Percentiles rank a stretch among this genome's conserved stretches.
These are phyloP conservation scores for Urtica urens DNA, from an alignment of 306 rosid species.

Conservation along the genomic window DNA sequence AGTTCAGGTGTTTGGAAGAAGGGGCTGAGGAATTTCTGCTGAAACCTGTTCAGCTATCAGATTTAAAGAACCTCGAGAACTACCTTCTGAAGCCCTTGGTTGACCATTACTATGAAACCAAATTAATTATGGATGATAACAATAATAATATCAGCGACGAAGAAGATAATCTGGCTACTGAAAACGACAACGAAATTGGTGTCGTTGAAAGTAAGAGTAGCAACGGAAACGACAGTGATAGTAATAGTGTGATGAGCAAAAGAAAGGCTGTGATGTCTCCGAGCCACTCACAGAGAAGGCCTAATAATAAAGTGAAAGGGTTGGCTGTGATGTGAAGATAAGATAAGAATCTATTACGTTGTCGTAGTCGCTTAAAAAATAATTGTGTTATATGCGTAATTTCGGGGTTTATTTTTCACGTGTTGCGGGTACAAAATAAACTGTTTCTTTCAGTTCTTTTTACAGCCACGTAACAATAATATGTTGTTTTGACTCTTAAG, in stretches of 20 bases:
- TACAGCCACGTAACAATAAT: background rate
- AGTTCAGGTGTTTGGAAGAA: conserved; percentile 78
- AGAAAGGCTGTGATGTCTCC: conserved; percentile 47
- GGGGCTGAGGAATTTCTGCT: conserved; percentile 90
- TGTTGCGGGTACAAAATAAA: too few relatives aligned
- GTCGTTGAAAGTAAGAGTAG: background rate
- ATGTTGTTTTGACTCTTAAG: background rate
- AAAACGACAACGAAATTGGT: background rate
- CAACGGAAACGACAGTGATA: background rate
- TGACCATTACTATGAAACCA: conserved; percentile 16
- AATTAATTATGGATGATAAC: too few relatives aligned
- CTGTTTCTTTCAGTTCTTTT: background rate
- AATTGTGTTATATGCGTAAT: background rate
- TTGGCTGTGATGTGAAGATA: conserved; percentile 17
- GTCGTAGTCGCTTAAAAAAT: too few relatives aligned
- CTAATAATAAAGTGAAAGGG: conserved; percentile 50
- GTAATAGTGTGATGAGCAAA: conserved; percentile 24
- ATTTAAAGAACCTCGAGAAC: conserved; percentile 66
- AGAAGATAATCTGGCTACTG: conserved; percentile 14
- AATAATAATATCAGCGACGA: too few relatives aligned
- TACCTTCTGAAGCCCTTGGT: conserved; percentile 42
- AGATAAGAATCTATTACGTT: background rate
- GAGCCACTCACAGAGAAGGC: conserved; percentile 50
- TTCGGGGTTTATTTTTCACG: background rate
- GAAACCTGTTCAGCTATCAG: conserved; percentile 78